Base-by-base conservation (phyloP, 768 basidiomycete genomes). In the Boletus eberwhitei region DNA sequence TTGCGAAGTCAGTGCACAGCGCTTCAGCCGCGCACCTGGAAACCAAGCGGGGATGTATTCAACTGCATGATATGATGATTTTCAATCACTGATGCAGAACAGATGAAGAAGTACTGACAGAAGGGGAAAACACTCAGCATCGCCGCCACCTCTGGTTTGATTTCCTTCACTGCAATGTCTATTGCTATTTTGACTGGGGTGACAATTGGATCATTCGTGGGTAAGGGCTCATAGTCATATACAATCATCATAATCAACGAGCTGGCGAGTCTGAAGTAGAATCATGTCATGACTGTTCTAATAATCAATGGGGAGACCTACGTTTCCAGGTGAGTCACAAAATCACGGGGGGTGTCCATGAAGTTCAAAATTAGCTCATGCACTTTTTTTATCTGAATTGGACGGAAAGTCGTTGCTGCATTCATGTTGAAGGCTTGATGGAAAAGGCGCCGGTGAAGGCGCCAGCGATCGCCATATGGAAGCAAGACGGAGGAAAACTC, bases 381-480 rank as follows among this genome's bases (percentile, higher is more conserved):
- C 7, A 62, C 58, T 50, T 70, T 71, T 32, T 57, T 56, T 19
- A 59, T 58, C 46, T 75, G 74, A 14, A 69, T 58, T 8, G 70
- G 67, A 31, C 56, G 61, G 50, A 70, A 74, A 13, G 59, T 32
- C 6, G 47, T 8, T n/a, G 61, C 49, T 2, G 64, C 65, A 37
- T 65, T 62, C 13, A 57, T 59, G 26, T 60, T 59, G 60, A 75
- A 71, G 21, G 62, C 59, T 38, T 74, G 72, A 24, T 76, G 73
- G 40, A 68, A 69, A 11, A 74, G 53, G 34, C 67, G 59, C 34
- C 72, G 52, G 14, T 47, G 63, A 43, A 56, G 54, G 26, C 59
- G 57, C 64, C 64, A 68, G 13, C 50, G 38, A 24, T 60, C 57
- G 35, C 59, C 64, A 42, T 67, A 63, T 3, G 64, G 59, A n/a